Evolutionary conservation across 305 asterid genomes (phyloP).

Genomic region (Solanum hybrid): DNA sequence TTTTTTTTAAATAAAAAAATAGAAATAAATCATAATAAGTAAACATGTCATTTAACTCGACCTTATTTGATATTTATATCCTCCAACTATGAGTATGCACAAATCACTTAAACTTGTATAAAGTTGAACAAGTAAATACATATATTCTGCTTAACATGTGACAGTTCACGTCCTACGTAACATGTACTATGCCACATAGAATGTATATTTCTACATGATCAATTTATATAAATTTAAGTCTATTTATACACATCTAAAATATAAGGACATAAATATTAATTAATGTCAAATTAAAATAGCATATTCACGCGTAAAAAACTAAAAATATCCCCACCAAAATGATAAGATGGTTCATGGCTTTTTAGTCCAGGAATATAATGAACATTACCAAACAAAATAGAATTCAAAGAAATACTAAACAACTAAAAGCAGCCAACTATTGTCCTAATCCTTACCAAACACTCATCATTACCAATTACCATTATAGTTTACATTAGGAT

Average conservation of each 20-base stretch:
- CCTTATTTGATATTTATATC: too few relatives aligned
- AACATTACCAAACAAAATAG: not conserved
- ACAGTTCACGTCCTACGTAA: not conserved
- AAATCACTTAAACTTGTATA: too few relatives aligned
- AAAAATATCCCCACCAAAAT: not conserved
- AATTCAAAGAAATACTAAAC: not conserved
- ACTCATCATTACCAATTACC: too few relatives aligned
- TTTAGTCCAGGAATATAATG: not conserved
- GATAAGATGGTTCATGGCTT: not conserved
- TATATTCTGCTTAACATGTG: rapidly evolving
- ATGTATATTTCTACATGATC: too few relatives aligned
- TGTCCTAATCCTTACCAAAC: not conserved
- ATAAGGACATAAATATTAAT: too few relatives aligned
- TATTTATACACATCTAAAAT: rapidly evolving
- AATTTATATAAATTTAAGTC: not conserved
- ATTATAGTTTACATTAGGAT: not conserved
- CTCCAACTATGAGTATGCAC: too few relatives aligned
- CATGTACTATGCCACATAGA: not conserved
- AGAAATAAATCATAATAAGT: too few relatives aligned
- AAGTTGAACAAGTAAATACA: not conserved
- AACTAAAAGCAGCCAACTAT: not conserved
- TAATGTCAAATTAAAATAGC: rapidly evolving
- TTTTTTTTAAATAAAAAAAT: too few relatives aligned
- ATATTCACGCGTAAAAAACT: not conserved
- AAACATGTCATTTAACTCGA: too few relatives aligned